Conservation (phyloP, 768 basidiomycete species). For the Lactifluus volemus region DNA sequence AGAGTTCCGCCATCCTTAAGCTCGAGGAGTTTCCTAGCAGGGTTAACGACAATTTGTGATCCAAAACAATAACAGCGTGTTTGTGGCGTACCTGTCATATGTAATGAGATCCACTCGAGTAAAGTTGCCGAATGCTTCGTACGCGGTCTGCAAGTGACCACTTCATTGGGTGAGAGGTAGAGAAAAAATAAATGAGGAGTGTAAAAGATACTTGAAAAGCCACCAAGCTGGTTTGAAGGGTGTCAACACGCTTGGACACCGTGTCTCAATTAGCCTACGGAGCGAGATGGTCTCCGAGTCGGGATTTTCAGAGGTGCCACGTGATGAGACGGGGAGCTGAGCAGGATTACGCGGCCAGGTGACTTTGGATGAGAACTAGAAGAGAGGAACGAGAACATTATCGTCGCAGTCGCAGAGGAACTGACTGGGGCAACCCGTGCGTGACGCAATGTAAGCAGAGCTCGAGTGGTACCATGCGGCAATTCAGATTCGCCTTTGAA, state of each 20-base stretch:
- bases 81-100: slow-evolving; percentile 42
- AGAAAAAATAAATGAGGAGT: neutral
- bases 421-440: no score
- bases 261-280: slow-evolving; percentile 21
- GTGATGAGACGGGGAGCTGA: neutral
- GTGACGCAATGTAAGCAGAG: no score
- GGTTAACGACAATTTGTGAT: neutral
- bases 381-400: neutral
- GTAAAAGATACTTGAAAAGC: slow-evolving; percentile 23
- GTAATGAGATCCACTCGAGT: slow-evolving; percentile 44
- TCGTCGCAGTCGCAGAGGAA: neutral
- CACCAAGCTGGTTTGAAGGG: slow-evolving; percentile 26
- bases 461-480: no score
- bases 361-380: neutral
- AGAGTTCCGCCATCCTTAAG: slow-evolving; percentile 56
- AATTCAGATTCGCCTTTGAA: neutral
- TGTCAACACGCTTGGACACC: slow-evolving; percentile 24
- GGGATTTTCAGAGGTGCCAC: neutral
- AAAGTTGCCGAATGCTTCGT: slow-evolving; percentile 52
- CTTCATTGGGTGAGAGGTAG: neutral
- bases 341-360: slow-evolving; percentile 2
- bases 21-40: slow-evolving; percentile 37
- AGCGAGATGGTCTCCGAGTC: slow-evolving; percentile 15
- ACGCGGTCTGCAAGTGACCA: slow-evolving; percentile 58
- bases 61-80: neutral